A percentile compares a stretch with the other conserved stretches of the same genome.
phyloP scores from a whole-genome alignment of 768 basidiomycete species.

The Cystobasidium onofrii region DNA sequence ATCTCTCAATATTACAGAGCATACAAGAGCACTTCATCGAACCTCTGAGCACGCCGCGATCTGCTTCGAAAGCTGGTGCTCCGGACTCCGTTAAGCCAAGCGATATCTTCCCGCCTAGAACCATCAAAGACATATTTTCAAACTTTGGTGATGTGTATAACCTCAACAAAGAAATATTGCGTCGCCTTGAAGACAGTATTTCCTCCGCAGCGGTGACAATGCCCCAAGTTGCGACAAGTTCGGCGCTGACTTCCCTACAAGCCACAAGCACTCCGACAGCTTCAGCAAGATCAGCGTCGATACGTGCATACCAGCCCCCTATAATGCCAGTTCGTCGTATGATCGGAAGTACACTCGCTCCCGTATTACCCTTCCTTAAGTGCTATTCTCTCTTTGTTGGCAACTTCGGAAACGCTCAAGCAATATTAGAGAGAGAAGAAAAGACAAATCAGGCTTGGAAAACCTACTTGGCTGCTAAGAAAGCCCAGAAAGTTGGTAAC shows the following conservation, averaged over 20 bases:
- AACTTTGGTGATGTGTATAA: conserved; percentile 40
- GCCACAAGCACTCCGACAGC: neutral
- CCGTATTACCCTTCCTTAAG: conserved; percentile 41
- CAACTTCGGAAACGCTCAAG: conserved; percentile 36
- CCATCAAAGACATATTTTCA: conserved; percentile 38
- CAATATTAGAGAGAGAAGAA: conserved; percentile 28
- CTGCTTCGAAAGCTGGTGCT: neutral
- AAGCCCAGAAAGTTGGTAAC: conserved; percentile 8
- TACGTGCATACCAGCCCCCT: neutral
- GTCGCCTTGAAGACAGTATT: conserved; percentile 33
- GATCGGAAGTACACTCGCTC: conserved; percentile 35
- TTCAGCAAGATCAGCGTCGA: neutral
- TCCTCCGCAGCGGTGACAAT: conserved; percentile 1
- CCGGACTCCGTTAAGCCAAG: conserved; percentile 16
- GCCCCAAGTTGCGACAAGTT: neutral
- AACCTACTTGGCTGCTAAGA: conserved; percentile 6
- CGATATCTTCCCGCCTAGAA: conserved; percentile 33
- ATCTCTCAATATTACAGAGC: conserved; percentile 36
- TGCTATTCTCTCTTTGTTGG: conserved; percentile 41
- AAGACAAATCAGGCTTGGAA: conserved; percentile 20
- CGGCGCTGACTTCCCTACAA: neutral
- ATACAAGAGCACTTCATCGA: conserved; percentile 30
- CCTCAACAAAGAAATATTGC: conserved; percentile 37
- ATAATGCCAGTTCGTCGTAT: neutral
- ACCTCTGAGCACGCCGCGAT: conserved; percentile 15